phyloP scores from a whole-genome alignment of 2,329 filamentous ascomycete species.

The Ustulina deusta region DNA sequence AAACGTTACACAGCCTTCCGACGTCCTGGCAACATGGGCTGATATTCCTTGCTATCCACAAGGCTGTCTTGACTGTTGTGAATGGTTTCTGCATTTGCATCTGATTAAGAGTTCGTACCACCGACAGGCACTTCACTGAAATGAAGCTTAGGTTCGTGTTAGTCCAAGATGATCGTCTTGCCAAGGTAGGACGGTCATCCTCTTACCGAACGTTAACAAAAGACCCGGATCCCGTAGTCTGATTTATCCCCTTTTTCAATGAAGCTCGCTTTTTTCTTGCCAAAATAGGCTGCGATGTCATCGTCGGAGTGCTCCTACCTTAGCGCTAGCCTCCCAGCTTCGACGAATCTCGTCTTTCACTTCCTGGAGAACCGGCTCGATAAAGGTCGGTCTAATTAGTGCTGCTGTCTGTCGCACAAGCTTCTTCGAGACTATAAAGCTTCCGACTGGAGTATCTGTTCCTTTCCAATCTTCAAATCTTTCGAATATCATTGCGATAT shows the following conservation, averaged over 20 bases:
- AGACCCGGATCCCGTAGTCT: neutral
- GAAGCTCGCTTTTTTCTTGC: neutral
- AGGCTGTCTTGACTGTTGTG: conserved; percentile 1
- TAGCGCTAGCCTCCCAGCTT: conserved; percentile 33
- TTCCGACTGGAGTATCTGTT: conserved; percentile 31
- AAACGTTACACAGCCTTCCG: conserved; percentile 29
- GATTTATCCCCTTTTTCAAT: neutral
- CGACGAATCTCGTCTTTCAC: conserved; percentile 38
- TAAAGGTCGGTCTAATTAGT: conserved; percentile 38
- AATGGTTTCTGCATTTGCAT: neutral
- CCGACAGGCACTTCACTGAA: neutral
- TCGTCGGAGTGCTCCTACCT: conserved; percentile 17
- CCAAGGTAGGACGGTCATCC: neutral
- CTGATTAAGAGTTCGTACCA: neutral
- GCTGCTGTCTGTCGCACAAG: conserved; percentile 39
- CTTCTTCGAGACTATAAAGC: conserved; percentile 34
- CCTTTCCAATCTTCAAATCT: conserved; percentile 40
- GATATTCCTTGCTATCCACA: conserved; percentile 3
- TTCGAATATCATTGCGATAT: conserved; percentile 41
- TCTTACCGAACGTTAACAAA: conserved; percentile 11
- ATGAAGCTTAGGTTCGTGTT: conserved; percentile 6
- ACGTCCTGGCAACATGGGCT: neutral
- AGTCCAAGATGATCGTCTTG: conserved; percentile 8
- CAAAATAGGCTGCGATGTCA: neutral
- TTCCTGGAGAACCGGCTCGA: conserved; percentile 39